Percentiles rank a stretch among this genome's conserved stretches.
Evolutionary conservation across 176 grass and related monocot species (phyloP).

Genomic region (Melocanna baccifera): DNA sequence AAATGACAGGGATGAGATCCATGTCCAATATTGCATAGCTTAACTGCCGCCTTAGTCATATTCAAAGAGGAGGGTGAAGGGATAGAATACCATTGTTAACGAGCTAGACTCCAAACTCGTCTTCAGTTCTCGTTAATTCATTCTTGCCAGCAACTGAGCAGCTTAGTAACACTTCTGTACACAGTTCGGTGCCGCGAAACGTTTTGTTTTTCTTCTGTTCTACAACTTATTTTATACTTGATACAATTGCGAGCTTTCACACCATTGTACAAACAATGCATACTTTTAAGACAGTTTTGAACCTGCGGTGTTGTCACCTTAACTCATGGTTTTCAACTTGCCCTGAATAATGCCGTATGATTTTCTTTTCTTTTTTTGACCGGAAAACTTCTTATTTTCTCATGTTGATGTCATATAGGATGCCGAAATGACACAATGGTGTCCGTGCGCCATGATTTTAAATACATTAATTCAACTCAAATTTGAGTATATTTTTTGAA

Average conservation of each 20-base stretch:
- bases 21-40: conserved; percentile 17
- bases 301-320: neutral
- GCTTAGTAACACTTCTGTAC: conserved; percentile 24
- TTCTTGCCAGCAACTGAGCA: conserved; percentile 30
- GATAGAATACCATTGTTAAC: conserved; percentile 39
- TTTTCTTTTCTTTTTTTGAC: neutral
- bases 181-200: conserved; percentile 5
- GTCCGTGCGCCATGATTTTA: no score
- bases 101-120: conserved; percentile 27
- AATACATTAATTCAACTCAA: no score
- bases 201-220: conserved; percentile 3
- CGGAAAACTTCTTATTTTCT: neutral
- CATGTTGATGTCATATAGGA: no score
- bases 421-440: no score
- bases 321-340: neutral
- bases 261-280: conserved; percentile 39
- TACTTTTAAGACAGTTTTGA: conserved; percentile 17
- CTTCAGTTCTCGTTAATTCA: conserved; percentile 21
- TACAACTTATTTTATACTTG: conserved; percentile 26
- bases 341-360: neutral
- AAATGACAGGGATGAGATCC: conserved; percentile 20
- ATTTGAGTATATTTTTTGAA: no score
- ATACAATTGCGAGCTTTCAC: conserved; percentile 10
- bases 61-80: conserved; percentile 24
- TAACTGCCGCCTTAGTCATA: conserved; percentile 27